Evolutionary conservation across 768 basidiomycete genomes (phyloP), one percentile per base, ranked within the genome.

Genomic region (Russula sp.): DNA sequence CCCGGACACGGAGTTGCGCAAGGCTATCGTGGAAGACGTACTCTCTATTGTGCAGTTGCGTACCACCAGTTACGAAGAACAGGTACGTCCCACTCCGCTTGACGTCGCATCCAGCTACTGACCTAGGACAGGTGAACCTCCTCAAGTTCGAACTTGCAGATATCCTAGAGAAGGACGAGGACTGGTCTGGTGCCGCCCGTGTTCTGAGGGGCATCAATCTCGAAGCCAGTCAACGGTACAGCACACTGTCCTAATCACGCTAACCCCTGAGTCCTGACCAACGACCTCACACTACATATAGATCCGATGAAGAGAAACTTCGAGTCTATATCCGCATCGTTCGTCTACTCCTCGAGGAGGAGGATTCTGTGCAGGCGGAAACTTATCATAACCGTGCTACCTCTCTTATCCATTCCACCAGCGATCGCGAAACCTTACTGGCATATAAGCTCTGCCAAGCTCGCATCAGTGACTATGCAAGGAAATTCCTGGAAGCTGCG

Each of bases 371-470:
- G 2, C 91, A 94, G 74, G 97, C 97, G n/a, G 96, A 98, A 73
- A 91, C 94, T 2, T 98, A 94, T 75, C 96, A 96, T 74, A 96
- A 95, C 71, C 90, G 97, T 59, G 97, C 97, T 20, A 91, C 94
- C 1, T 83, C 94, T 22, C 82, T 98, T 22, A 86, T 92, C 27
- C 89, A 94, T 72, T 84, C 87, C 16, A 84, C 89, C 44, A 79
- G 78, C 16, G 86, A 98, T 75, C 86, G 84, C 69, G 90, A 88
- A 72, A 89, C 87, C 14, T 79, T 87, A 42, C 81, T 96, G 27
- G 81, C 86, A 69, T 95, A 91, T 79, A 96, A 94, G 75, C 83
- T 95, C 31, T 94, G 89, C 69, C 92, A 98, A 77, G 97, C 97
- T 22, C 84, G 95, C 52, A 91, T 99, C 71, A 89, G 88, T 66